phyloP scores from a whole-genome alignment of 2,329 filamentous ascomycete species.

The Xylaria sp. region DNA sequence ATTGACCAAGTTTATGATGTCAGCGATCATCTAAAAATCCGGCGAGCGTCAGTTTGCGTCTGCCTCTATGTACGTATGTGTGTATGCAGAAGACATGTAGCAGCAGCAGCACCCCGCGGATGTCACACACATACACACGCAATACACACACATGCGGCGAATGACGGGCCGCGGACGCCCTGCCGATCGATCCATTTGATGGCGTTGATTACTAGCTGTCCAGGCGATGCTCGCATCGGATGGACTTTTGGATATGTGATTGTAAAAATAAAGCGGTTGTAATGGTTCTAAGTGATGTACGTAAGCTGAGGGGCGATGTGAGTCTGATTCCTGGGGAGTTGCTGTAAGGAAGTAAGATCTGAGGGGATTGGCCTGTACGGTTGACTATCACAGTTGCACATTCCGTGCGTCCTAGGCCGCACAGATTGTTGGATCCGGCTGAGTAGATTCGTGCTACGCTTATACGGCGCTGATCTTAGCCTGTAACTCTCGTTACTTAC shows the following conservation, averaged over 20 bases:
- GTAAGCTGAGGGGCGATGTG: slow-evolving; percentile 33
- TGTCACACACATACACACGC: neutral
- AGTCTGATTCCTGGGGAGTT: slow-evolving; percentile 7
- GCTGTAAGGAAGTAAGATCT: neutral
- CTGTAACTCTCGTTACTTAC: neutral
- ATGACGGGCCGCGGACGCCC: neutral
- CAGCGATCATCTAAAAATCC: slow-evolving; percentile 28
- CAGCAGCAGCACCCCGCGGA: slow-evolving; percentile 10
- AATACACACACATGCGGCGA: slow-evolving; percentile 1
- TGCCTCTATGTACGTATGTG: no score
- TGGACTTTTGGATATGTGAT: slow-evolving; percentile 4
- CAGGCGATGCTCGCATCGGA: neutral
- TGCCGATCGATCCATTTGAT: neutral
- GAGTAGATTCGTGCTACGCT: slow-evolving; percentile 27
- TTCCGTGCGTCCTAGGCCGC: slow-evolving; percentile 1
- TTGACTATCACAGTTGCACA: slow-evolving; percentile 20
- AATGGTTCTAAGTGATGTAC: slow-evolving; percentile 13
- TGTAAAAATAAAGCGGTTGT: slow-evolving; percentile 16
- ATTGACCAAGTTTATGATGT: slow-evolving; percentile 32
- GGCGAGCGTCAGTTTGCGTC: neutral
- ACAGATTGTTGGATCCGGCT: slow-evolving; percentile 22
- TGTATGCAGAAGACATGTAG: no score
- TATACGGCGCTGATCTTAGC: slow-evolving; percentile 13
- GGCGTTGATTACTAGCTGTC: slow-evolving; percentile 16
- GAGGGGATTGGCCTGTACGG: slow-evolving; percentile 1